Percentiles rank a stretch among this genome's conserved stretches.
Evolutionary conservation across 306 rosid species (phyloP).

Genomic region (Amphicarpaea edgeworthii): DNA sequence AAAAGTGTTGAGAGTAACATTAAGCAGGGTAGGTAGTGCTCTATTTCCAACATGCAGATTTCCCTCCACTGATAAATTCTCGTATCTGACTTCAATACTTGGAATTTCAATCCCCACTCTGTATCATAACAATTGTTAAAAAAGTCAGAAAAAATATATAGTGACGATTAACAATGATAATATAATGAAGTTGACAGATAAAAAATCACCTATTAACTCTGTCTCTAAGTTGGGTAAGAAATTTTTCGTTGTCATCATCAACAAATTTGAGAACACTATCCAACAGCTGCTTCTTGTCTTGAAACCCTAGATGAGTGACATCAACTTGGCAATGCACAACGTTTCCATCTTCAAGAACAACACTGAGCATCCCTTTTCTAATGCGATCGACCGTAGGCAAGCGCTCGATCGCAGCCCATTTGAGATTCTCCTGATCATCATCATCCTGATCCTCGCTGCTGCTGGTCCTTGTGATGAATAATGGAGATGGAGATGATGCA

Average conservation of each 20-base stretch:
- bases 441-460: constrained; percentile 50
- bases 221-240: constrained; percentile 53
- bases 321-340: constrained; percentile 52
- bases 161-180: neutral
- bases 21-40: constrained; percentile 75
- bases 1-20: constrained; percentile 55
- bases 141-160: neutral
- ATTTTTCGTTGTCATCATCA: constrained; percentile 68
- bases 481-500: constrained; percentile 43
- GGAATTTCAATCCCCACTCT: constrained; percentile 75
- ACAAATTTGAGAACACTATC: constrained; percentile 62
- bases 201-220: constrained; percentile 56
- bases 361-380: constrained; percentile 61
- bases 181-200: neutral
- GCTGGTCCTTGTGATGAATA: constrained; percentile 34
- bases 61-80: constrained; percentile 67
- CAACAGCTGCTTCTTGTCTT: constrained; percentile 60
- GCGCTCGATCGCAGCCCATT: constrained; percentile 77
- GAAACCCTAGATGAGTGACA: constrained; percentile 54
- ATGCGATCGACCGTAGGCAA: constrained; percentile 70
- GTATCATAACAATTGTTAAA: neutral
- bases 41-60: constrained; percentile 68
- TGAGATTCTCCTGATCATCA: constrained; percentile 67
- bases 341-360: constrained; percentile 54
- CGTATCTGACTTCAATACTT: constrained; percentile 63